Evolutionary conservation across 2,329 filamentous ascomycete genomes (phyloP).

Genomic region (Tympanopsis confertula): DNA sequence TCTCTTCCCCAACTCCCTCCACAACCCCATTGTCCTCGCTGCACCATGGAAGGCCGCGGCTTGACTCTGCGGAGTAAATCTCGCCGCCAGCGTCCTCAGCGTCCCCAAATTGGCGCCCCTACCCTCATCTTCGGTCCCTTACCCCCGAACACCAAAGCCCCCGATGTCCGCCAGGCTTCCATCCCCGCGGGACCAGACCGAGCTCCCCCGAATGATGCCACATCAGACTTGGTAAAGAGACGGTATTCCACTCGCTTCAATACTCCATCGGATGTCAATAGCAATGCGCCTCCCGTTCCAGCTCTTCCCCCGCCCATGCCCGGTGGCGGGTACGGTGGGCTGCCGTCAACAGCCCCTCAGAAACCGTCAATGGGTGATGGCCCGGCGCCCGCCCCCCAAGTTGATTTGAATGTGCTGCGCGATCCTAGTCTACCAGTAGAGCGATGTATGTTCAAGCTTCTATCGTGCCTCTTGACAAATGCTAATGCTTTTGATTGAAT

Average conservation of each 20-base stretch:
- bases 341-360: background rate
- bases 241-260: conserved; percentile 91
- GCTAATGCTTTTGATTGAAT: conserved; percentile 5
- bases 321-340: conserved; percentile 2
- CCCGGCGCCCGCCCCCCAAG: conserved; percentile 23
- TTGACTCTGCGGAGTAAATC: conserved; percentile 49
- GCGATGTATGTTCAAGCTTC: conserved; percentile 34
- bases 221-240: conserved; percentile 78
- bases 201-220: conserved; percentile 18
- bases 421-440: conserved; percentile 55
- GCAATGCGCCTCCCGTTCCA: conserved; percentile 60
- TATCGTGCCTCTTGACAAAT: conserved; percentile 1
- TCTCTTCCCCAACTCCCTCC: too few species aligned
- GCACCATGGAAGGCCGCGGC: conserved; percentile 29
- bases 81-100: conserved; percentile 29
- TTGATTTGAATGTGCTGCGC: conserved; percentile 49
- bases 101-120: conserved; percentile 51
- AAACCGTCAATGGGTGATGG: conserved; percentile 3
- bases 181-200: background rate
- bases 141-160: conserved; percentile 31
- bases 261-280: conserved; percentile 59
- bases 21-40: too few species aligned
- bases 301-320: conserved; percentile 40
- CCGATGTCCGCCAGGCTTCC: conserved; percentile 13
- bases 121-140: conserved; percentile 52